Percentiles rank a stretch among this genome's conserved stretches.
Evolutionary conservation across 257 asterid species (phyloP).

Genomic region (Scutellaria galericulata): DNA sequence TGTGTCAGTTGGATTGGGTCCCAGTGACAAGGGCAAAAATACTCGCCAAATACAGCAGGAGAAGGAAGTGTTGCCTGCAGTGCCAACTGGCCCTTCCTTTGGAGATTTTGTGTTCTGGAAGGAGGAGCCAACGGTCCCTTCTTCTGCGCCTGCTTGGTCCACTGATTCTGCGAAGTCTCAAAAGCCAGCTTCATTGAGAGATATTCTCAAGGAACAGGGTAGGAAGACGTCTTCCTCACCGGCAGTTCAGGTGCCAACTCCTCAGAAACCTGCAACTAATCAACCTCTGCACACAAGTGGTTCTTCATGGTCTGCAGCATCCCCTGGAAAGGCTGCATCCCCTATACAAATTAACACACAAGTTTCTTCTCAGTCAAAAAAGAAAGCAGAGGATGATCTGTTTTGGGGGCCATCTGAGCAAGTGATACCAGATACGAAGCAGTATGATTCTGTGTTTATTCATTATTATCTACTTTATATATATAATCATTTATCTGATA

Average conservation of each 20-base stretch:
- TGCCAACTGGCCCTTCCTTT: slow-evolving; percentile 90
- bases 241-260: slow-evolving; percentile 53
- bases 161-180: slow-evolving; percentile 68
- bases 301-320: slow-evolving; percentile 69
- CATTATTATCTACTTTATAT: slow-evolving; percentile 1
- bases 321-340: slow-evolving; percentile 77
- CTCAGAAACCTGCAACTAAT: slow-evolving; percentile 62
- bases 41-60: slow-evolving; percentile 66
- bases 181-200: slow-evolving; percentile 85
- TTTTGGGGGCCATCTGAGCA: slow-evolving; percentile 95
- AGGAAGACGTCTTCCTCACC: slow-evolving; percentile 53
- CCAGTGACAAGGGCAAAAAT: slow-evolving; percentile 64
- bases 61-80: slow-evolving; percentile 69
- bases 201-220: slow-evolving; percentile 88
- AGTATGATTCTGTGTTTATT: slow-evolving; percentile 54
- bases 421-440: slow-evolving; percentile 71
- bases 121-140: slow-evolving; percentile 66
- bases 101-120: slow-evolving; percentile 96
- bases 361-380: slow-evolving; percentile 53
- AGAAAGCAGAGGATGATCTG: slow-evolving; percentile 80
- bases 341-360: slow-evolving; percentile 54
- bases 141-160: slow-evolving; percentile 89
- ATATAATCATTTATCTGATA: background rate
- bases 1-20: slow-evolving; percentile 58
- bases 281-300: slow-evolving; percentile 67